Conservation (phyloP, 1,284 basidiomycete species). For the Xerocomus minutiporus region DNA sequence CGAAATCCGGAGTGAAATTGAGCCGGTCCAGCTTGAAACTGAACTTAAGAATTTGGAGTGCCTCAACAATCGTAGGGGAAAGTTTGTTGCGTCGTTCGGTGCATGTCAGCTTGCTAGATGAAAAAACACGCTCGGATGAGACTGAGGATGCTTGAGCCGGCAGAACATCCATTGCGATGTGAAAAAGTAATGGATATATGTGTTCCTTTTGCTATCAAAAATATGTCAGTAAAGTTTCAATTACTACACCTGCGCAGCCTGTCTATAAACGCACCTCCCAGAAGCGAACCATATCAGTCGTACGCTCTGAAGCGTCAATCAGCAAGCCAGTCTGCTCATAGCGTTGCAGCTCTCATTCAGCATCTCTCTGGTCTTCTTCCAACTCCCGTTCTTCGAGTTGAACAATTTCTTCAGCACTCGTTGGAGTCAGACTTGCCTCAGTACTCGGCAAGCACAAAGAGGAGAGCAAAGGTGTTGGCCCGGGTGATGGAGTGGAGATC, state of each 20-base stretch:
- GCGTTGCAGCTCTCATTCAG: neutral
- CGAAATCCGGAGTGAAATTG: no score
- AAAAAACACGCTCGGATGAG: no score
- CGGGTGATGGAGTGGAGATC: neutral
- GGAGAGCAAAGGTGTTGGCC: neutral
- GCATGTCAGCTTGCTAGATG: no score
- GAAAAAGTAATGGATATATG: neutral
- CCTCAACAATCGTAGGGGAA: no score
- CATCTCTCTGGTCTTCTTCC: neutral
- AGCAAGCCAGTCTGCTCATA: neutral
- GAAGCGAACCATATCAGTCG: neutral
- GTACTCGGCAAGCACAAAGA: neutral
- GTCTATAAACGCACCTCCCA: neutral
- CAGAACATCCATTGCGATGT: neutral
- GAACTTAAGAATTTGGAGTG: no score
- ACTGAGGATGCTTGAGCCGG: neutral
- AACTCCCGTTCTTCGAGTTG: neutral
- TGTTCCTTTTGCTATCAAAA: conserved; percentile 1
- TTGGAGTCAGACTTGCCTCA: neutral
- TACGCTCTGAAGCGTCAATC: neutral
- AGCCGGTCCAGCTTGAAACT: no score
- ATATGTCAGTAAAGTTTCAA: no score
- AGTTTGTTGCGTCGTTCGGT: no score
- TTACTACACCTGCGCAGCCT: neutral
- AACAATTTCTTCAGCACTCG: neutral